Evolutionary conservation across 2,329 filamentous ascomycete genomes (phyloP).

Genomic region (Alternaria metachromatica): DNA sequence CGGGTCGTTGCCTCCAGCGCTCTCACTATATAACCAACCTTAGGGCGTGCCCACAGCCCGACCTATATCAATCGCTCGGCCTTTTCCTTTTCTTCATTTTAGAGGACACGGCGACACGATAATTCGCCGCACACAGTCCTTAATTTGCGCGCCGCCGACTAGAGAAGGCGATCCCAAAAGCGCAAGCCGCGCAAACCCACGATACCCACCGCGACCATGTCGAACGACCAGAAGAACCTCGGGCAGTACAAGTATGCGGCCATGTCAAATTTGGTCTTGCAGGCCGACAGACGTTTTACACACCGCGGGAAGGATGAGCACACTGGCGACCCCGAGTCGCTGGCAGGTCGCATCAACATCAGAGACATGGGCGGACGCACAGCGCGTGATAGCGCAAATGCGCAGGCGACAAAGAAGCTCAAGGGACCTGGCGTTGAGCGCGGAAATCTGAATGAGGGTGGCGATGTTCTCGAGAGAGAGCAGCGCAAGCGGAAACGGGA

Average conservation of each 20-base stretch:
- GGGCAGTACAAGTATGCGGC: conserved; percentile 99
- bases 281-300: conserved; percentile 96
- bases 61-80: conserved; percentile 13
- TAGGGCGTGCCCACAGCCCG: conserved; percentile 34
- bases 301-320: conserved; percentile 91
- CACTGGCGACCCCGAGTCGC: conserved; percentile 95
- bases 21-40: conserved; percentile 23
- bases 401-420: conserved; percentile 75
- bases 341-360: conserved; percentile 92
- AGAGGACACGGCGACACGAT: conserved; percentile 10
- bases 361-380: conserved; percentile 91
- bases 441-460: conserved; percentile 77
- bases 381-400: conserved; percentile 78
- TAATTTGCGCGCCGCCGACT: conserved; percentile 10
- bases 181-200: conserved; percentile 29
- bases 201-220: conserved; percentile 31
- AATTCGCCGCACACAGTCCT: conserved; percentile 10
- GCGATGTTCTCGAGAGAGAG: conserved; percentile 82
- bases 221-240: conserved; percentile 65
- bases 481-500: conserved; percentile 84
- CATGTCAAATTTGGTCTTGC: conserved; percentile 99
- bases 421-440: conserved; percentile 73
- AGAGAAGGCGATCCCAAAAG: conserved; percentile 16
- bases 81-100: conserved; percentile 13
- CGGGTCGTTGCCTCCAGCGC: conserved; percentile 13